These are phyloP conservation scores for Schrenkiella parvula DNA, from an alignment of 345 rosid genomes.

Conservation along the genomic window DNA sequence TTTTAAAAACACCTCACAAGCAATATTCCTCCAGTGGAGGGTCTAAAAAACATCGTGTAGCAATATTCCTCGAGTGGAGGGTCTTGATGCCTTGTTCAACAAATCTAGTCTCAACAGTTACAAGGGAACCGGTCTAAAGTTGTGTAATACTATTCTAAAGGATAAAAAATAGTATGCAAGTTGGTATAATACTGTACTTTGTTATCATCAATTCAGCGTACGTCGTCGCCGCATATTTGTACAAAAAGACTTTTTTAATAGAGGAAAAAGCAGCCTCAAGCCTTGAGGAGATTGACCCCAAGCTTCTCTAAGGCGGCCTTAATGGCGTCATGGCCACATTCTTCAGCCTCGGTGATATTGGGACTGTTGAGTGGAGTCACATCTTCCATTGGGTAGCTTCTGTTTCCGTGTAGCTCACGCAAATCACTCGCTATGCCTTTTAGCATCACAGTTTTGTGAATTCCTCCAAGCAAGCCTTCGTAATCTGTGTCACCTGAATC, in stretches of 20 bases:
- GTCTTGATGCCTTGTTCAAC: background rate
- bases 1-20: too few relatives aligned
- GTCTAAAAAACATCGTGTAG: too few relatives aligned
- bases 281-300: constrained; percentile 16
- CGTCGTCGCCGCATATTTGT: background rate
- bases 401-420: constrained; percentile 41
- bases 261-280: constrained; percentile 5
- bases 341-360: constrained; percentile 36
- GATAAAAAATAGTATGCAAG: too few relatives aligned
- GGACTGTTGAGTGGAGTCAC: constrained; percentile 50
- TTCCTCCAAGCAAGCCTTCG: constrained; percentile 68
- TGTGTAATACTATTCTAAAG: too few relatives aligned
- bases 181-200: background rate
- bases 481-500: constrained; percentile 75
- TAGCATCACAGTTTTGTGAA: constrained; percentile 54
- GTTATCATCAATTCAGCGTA: background rate
- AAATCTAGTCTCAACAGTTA: too few relatives aligned
- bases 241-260: background rate
- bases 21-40: too few relatives aligned
- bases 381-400: constrained; percentile 66
- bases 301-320: constrained; percentile 25
- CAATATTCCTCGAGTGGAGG: too few relatives aligned
- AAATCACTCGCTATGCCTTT: constrained; percentile 46
- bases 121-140: too few relatives aligned
- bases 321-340: constrained; percentile 25